Conservation (phyloP, 768 basidiomycete genomes). For the Tubosaeta sp. region DNA sequence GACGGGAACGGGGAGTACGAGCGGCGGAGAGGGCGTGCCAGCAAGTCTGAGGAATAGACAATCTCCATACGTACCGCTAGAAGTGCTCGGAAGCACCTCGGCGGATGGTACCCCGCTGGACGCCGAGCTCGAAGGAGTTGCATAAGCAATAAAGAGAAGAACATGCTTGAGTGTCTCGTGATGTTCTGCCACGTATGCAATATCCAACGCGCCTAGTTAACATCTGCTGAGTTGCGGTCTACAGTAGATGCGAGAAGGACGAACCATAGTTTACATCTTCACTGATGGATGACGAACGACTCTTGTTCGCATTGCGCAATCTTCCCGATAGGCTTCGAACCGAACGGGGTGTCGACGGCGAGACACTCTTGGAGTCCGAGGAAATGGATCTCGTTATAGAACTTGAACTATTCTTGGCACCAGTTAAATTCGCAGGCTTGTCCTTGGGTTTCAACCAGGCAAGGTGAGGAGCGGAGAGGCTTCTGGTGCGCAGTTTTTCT, state of each 20-base stretch:
- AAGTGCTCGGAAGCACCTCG: conserved; percentile 53
- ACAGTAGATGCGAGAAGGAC: conserved; percentile 2
- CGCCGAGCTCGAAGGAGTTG: conserved; percentile 5
- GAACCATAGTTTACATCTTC: conserved; percentile 15
- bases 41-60: conserved; percentile 62
- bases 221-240: background rate
- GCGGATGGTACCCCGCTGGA: conserved; percentile 50
- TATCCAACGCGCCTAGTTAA: conserved; percentile 30
- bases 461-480: conserved; percentile 57
- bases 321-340: conserved; percentile 21
- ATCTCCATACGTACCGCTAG: conserved; percentile 42
- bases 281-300: conserved; percentile 13
- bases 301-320: conserved; percentile 20
- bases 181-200: conserved; percentile 66
- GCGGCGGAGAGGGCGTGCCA: conserved; percentile 51
- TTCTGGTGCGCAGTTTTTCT: conserved; percentile 39
- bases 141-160: conserved; percentile 59
- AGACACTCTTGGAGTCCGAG: conserved; percentile 12
- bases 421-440: conserved; percentile 6
- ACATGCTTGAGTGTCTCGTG: conserved; percentile 84
- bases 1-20: conserved; percentile 53
- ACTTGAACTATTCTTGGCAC: conserved; percentile 8
- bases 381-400: conserved; percentile 14
- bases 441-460: conserved; percentile 48
- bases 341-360: conserved; percentile 5